phyloP scores from a whole-genome alignment of 202 grass and related monocot genomes.

The Saccharum hybrid region DNA sequence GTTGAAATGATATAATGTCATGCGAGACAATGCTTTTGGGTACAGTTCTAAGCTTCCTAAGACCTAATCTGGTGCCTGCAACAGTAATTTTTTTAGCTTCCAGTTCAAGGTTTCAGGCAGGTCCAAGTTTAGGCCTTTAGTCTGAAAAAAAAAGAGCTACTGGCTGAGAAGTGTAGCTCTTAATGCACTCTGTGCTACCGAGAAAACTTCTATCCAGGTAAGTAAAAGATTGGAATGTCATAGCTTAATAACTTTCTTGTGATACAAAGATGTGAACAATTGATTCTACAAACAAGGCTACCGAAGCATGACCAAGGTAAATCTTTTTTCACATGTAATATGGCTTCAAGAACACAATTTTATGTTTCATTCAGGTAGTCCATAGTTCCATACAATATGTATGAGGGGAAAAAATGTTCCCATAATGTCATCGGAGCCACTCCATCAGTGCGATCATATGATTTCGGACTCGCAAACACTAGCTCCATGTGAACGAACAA shows the following conservation, averaged over 20 bases:
- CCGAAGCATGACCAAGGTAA: background rate
- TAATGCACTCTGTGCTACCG: background rate
- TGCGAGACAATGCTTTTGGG: background rate
- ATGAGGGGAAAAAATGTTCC: no score
- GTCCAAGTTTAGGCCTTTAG: background rate
- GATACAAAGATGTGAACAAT: background rate
- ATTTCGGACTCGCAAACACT: background rate
- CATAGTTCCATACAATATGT: no score
- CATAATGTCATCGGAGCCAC: background rate
- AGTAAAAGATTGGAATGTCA: background rate
- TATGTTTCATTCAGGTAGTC: background rate
- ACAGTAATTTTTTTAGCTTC: background rate
- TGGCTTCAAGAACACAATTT: background rate
- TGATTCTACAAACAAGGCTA: background rate
- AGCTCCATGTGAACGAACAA: background rate
- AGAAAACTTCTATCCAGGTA: background rate
- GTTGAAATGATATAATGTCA: background rate
- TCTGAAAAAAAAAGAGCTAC: background rate
- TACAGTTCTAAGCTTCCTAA: background rate
- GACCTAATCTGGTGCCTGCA: background rate
- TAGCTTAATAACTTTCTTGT: background rate
- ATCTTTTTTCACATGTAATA: background rate
- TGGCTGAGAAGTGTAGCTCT: no score
- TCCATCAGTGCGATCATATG: background rate
- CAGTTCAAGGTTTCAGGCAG: background rate